A percentile compares a stretch with the other conserved stretches of the same genome.
Evolutionary conservation across 2,329 filamentous ascomycete species (phyloP).

Genomic region (Macroventuria anomochaeta): DNA sequence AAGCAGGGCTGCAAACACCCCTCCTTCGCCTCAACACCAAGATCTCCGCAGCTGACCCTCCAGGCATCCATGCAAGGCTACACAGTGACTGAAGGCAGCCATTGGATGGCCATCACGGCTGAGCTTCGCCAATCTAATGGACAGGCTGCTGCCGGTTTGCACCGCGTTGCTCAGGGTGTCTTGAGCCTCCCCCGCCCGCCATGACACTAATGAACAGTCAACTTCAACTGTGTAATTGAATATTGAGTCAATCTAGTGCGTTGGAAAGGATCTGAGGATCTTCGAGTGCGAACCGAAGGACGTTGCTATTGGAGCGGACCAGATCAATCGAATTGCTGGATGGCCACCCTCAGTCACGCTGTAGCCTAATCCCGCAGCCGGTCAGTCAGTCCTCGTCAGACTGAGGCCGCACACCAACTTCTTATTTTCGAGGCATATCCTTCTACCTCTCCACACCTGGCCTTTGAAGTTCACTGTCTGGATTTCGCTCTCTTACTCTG

Average conservation of each 20-base stretch:
- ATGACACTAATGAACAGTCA: slow-evolving; percentile 17
- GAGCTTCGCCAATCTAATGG: slow-evolving; percentile 17
- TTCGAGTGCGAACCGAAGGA: not conserved
- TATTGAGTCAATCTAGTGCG: not conserved
- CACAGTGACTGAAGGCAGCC: slow-evolving; percentile 4
- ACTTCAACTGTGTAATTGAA: not conserved
- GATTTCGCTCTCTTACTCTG: not conserved
- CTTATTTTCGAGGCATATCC: not conserved
- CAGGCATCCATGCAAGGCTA: slow-evolving; percentile 21
- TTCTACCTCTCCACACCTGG: not conserved
- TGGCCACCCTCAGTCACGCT: slow-evolving; percentile 15
- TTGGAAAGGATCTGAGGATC: not conserved
- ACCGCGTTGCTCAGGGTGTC: slow-evolving; percentile 7
- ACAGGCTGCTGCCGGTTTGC: slow-evolving; percentile 8
- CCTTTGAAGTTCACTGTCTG: not conserved
- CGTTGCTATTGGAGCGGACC: not conserved
- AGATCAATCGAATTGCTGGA: not conserved
- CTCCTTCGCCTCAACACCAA: slow-evolving; percentile 20
- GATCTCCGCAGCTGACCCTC: slow-evolving; percentile 25
- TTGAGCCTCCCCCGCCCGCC: slow-evolving; percentile 18
- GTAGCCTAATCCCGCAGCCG: slow-evolving; percentile 23
- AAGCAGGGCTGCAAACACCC: not conserved
- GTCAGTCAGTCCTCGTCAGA: slow-evolving; percentile 21
- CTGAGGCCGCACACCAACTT: slow-evolving; percentile 6
- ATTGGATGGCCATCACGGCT: slow-evolving; percentile 18